Conservation (phyloP, 2,329 filamentous ascomycete genomes). For the Trichoderma sp. region DNA sequence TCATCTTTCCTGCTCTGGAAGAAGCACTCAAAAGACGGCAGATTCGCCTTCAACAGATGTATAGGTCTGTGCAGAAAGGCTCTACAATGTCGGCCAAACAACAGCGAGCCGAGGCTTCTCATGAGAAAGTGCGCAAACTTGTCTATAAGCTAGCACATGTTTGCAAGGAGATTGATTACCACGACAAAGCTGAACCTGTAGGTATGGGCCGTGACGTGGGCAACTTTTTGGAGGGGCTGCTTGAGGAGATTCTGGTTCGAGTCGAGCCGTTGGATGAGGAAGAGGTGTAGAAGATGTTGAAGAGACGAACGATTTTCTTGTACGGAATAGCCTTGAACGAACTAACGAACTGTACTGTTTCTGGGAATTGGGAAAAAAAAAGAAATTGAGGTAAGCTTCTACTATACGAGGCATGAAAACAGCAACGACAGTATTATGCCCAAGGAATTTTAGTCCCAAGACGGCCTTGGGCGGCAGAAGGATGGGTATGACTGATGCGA, state of each 20-base stretch:
- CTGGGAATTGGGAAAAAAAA: background rate
- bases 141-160: conserved; percentile 81
- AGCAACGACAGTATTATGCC: background rate
- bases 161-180: conserved; percentile 88
- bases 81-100: conserved; percentile 61
- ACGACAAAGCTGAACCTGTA: conserved; percentile 83
- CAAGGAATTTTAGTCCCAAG: background rate
- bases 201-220: conserved; percentile 92
- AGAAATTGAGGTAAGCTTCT: conserved; percentile 1
- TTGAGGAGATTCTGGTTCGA: conserved; percentile 91
- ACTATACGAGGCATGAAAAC: background rate
- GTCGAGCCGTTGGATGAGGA: conserved; percentile 86
- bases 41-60: conserved; percentile 60
- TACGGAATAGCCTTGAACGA: conserved; percentile 6
- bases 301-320: background rate
- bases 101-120: conserved; percentile 70
- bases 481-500: background rate
- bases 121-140: conserved; percentile 80
- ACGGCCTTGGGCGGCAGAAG: background rate
- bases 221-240: conserved; percentile 85
- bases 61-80: conserved; percentile 46
- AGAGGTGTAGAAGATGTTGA: conserved; percentile 44
- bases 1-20: conserved; percentile 90
- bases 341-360: conserved; percentile 4
- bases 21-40: conserved; percentile 83